phyloP scores from a whole-genome alignment of 306 rosid genomes.

The Rosa multiflora region DNA sequence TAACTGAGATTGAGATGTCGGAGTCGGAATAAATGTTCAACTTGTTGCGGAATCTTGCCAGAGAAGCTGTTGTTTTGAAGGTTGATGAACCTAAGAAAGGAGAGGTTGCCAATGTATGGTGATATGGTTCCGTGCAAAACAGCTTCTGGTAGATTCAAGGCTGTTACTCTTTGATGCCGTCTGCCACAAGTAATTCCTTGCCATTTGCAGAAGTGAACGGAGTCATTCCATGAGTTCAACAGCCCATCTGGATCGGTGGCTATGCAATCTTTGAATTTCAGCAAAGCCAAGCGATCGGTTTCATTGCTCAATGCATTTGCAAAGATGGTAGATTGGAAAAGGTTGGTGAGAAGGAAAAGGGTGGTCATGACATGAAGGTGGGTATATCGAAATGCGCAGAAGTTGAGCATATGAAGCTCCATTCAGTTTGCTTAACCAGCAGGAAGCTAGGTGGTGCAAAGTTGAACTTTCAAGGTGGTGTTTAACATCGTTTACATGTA shows the following conservation, averaged over 20 bases:
- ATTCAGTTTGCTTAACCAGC: not conserved
- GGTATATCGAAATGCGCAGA: not conserved
- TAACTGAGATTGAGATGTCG: not conserved
- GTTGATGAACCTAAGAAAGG: conserved; percentile 16
- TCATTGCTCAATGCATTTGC: not conserved
- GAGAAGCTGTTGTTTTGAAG: conserved; percentile 21
- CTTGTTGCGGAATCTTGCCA: conserved; percentile 33
- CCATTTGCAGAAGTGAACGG: conserved; percentile 44
- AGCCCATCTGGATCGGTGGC: conserved; percentile 15
- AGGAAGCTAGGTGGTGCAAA: not conserved
- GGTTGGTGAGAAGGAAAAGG: not conserved
- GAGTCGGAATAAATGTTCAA: not conserved
- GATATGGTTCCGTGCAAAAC: conserved; percentile 33
- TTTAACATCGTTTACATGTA: too few species aligned
- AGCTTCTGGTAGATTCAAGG: conserved; percentile 13
- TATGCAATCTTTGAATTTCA: conserved; percentile 39
- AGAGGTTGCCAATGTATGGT: conserved; percentile 42
- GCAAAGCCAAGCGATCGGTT: conserved; percentile 21
- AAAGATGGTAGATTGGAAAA: not conserved
- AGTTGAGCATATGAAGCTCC: not conserved
- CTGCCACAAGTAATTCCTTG: conserved; percentile 41
- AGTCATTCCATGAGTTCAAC: conserved; percentile 39
- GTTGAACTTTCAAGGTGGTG: not conserved
- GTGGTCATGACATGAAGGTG: not conserved
- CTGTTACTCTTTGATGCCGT: conserved; percentile 28